phyloP scores from a whole-genome alignment of 2,329 filamentous ascomycete species.

The Colletotrichum melonis region DNA sequence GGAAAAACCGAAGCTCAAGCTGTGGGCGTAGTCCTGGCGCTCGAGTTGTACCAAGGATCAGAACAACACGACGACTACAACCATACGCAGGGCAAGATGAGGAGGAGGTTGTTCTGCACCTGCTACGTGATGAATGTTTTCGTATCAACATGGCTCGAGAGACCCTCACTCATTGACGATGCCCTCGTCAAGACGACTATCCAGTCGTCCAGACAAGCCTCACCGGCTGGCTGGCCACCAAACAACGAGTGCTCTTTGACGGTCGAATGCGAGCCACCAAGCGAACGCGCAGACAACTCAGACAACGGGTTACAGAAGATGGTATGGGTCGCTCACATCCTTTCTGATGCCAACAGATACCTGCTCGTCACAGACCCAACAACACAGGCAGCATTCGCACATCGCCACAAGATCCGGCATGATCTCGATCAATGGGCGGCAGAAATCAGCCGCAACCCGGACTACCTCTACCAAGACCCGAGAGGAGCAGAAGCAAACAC shows the following conservation, averaged over 20 bases:
- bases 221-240: background rate
- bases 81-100: background rate
- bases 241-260: background rate
- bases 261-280: background rate
- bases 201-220: background rate
- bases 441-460: background rate
- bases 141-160: constrained; percentile 27
- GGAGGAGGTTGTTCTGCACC: constrained; percentile 22
- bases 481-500: background rate
- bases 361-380: constrained; percentile 6
- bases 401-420: constrained; percentile 24
- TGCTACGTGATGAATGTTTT: constrained; percentile 24
- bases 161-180: constrained; percentile 23
- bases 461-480: background rate
- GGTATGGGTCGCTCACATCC: constrained; percentile 9
- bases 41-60: constrained; percentile 7
- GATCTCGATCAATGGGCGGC: constrained; percentile 26
- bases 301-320: constrained; percentile 1
- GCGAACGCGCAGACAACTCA: background rate
- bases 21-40: constrained; percentile 10
- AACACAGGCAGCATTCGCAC: constrained; percentile 21
- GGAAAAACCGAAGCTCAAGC: constrained; percentile 4
- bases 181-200: constrained; percentile 16
- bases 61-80: background rate
- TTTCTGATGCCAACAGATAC: constrained; percentile 25